phyloP scores from a whole-genome alignment of 768 basidiomycete genomes.

The Pulveroboletus sp. region DNA sequence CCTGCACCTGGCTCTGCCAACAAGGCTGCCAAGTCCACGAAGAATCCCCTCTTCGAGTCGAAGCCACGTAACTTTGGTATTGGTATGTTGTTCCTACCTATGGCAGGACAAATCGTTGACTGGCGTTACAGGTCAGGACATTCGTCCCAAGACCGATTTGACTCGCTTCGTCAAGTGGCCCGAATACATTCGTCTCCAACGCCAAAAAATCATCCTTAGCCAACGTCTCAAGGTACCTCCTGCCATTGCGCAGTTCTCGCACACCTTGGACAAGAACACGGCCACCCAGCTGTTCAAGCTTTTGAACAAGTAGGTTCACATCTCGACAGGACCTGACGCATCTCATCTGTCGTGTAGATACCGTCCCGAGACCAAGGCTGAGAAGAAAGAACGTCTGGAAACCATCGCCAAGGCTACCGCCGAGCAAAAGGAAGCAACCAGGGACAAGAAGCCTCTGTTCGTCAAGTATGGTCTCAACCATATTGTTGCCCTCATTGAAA shows the following conservation, averaged over 20 bases:
- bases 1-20: slow-evolving; percentile 76
- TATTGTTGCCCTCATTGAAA: slow-evolving; percentile 90
- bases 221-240: slow-evolving; percentile 98
- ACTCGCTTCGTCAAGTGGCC: slow-evolving; percentile 99
- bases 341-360: slow-evolving; percentile 36
- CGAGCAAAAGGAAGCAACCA: slow-evolving; percentile 67
- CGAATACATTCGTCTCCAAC: slow-evolving; percentile 95
- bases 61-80: slow-evolving; percentile 92
- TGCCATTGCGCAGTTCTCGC: slow-evolving; percentile 95
- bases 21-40: slow-evolving; percentile 70
- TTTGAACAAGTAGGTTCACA: slow-evolving; percentile 68
- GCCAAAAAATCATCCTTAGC: slow-evolving; percentile 97
- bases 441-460: slow-evolving; percentile 94
- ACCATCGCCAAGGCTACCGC: slow-evolving; percentile 73
- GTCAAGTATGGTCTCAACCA: slow-evolving; percentile 98
- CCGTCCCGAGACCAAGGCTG: slow-evolving; percentile 89
- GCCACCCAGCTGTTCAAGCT: slow-evolving; percentile 98
- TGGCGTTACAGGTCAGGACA: slow-evolving; percentile 73
- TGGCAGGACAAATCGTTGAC: not conserved
- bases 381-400: slow-evolving; percentile 93
- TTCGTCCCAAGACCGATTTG: slow-evolving; percentile 83
- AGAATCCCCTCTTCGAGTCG: slow-evolving; percentile 96
- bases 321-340: not conserved
- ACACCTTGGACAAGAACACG: slow-evolving; percentile 99
- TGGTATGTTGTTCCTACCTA: slow-evolving; percentile 47